phyloP scores from a whole-genome alignment of 2,329 filamentous ascomycete genomes.

The Trichoderma sp. region DNA sequence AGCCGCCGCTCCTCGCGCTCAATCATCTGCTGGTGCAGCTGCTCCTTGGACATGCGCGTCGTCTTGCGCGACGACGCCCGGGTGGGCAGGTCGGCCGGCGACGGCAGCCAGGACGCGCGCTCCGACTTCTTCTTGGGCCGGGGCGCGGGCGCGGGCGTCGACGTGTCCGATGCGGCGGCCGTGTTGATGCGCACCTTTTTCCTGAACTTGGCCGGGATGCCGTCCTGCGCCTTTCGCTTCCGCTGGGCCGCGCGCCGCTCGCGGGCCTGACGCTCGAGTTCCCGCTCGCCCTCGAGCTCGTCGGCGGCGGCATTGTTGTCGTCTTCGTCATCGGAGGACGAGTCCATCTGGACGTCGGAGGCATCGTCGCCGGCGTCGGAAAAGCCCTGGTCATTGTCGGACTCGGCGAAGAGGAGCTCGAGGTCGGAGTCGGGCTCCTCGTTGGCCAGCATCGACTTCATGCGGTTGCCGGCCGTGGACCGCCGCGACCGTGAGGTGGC shows the following conservation, averaged over 20 bases:
- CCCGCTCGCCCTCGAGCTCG: slow-evolving; percentile 83
- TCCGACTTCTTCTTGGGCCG: slow-evolving; percentile 64
- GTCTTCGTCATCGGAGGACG: slow-evolving; percentile 81
- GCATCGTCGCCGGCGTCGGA: slow-evolving; percentile 67
- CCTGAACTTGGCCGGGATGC: slow-evolving; percentile 68
- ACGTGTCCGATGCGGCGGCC: slow-evolving; percentile 38
- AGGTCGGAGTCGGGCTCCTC: slow-evolving; percentile 70
- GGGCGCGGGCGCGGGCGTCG: slow-evolving; percentile 44
- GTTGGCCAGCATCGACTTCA: slow-evolving; percentile 75
- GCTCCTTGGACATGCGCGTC: slow-evolving; percentile 61
- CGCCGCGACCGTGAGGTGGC: slow-evolving; percentile 74
- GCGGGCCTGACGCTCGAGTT: slow-evolving; percentile 76
- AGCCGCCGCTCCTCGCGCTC: slow-evolving; percentile 71
- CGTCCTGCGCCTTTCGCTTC: slow-evolving; percentile 80
- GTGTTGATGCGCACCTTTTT: slow-evolving; percentile 77
- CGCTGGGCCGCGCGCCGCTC: slow-evolving; percentile 66
- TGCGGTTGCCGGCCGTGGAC: slow-evolving; percentile 80
- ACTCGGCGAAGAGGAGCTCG: slow-evolving; percentile 75
- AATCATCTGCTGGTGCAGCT: slow-evolving; percentile 70
- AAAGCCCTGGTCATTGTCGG: slow-evolving; percentile 69
- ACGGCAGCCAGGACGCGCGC: slow-evolving; percentile 60
- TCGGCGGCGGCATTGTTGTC: slow-evolving; percentile 52
- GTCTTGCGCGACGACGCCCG: slow-evolving; percentile 61
- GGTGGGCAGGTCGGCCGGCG: slow-evolving; percentile 57
- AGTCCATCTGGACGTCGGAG: slow-evolving; percentile 83